phyloP scores from a whole-genome alignment of 768 basidiomycete species.

The Termitomyces sp. region DNA sequence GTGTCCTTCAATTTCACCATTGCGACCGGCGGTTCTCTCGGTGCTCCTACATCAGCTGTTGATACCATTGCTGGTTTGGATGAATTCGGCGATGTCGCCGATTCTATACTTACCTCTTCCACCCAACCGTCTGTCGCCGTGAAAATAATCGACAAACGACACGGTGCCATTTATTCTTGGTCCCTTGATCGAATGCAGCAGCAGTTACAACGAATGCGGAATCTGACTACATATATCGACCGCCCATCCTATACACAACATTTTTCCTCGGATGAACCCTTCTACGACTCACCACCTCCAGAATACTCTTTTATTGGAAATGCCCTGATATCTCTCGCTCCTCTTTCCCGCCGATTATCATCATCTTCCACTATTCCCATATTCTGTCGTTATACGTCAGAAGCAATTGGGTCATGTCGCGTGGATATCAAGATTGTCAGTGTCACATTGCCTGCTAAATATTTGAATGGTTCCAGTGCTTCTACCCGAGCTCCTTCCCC shows the following conservation, averaged over 20 bases:
- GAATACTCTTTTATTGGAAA: constrained; percentile 93
- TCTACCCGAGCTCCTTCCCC: constrained; percentile 79
- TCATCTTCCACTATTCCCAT: constrained; percentile 80
- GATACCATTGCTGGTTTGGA: constrained; percentile 86
- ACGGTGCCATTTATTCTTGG: constrained; percentile 90
- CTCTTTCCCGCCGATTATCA: constrained; percentile 74
- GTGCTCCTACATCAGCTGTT: constrained; percentile 76
- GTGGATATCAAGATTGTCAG: constrained; percentile 81
- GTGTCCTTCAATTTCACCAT: constrained; percentile 93
- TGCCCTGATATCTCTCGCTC: constrained; percentile 76
- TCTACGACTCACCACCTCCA: constrained; percentile 85
- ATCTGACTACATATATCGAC: constrained; percentile 85
- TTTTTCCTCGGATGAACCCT: constrained; percentile 90
- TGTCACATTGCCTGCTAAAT: constrained; percentile 57
- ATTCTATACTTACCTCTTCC: constrained; percentile 67
- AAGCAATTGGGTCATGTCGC: constrained; percentile 94
- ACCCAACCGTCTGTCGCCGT: constrained; percentile 83
- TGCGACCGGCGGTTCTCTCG: constrained; percentile 76
- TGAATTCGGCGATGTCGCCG: constrained; percentile 92
- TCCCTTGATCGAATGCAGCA: constrained; percentile 85
- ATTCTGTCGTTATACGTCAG: constrained; percentile 90
- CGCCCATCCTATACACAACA: constrained; percentile 92
- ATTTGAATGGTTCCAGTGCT: constrained; percentile 55
- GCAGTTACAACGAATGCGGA: constrained; percentile 91
- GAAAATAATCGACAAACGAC: constrained; percentile 87